These are phyloP conservation scores for Uronychia setigera DNA, from an alignment of 73 alveolate genomes.

Conservation along the genomic window DNA sequence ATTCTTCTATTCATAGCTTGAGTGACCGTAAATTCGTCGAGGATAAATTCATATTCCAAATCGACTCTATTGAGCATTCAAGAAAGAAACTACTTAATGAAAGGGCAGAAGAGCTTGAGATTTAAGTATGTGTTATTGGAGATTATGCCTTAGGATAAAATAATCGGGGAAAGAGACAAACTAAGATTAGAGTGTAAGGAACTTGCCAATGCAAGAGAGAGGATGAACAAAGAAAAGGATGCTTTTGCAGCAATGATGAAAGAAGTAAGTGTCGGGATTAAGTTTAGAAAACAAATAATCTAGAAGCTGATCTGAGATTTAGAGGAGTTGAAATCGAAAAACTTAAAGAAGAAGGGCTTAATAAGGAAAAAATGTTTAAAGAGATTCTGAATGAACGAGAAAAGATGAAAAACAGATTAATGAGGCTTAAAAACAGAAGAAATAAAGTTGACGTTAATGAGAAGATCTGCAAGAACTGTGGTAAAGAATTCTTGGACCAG, in stretches of 20 bases:
- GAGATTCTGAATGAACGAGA: constrained; percentile 39
- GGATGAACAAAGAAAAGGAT: constrained; percentile 36
- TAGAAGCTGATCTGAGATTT: constrained; percentile 8
- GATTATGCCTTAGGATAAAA: no score
- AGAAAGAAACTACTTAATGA: no score
- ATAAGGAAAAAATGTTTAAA: constrained; percentile 6
- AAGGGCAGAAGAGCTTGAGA: no score
- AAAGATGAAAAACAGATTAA: constrained; percentile 45
- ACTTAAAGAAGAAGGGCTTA: constrained; percentile 31
- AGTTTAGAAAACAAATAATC: constrained; percentile 10
- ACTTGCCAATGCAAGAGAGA: constrained; percentile 11
- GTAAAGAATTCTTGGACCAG: constrained; percentile 59
- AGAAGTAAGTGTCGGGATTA: no score
- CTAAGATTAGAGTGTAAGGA: constrained; percentile 29
- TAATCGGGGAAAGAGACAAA: constrained; percentile 51
- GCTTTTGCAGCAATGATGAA: constrained; percentile 6
- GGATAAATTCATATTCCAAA: no score
- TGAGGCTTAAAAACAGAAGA: constrained; percentile 41
- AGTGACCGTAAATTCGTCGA: no score
- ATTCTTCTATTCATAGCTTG: no score
- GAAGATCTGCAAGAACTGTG: constrained; percentile 67
- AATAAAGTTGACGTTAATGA: constrained; percentile 33
- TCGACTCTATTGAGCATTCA: no score
- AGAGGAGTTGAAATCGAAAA: constrained; percentile 20
- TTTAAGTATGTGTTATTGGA: no score